Evolutionary conservation across 176 grass and related monocot species (phyloP), one percentile per base, ranked within the genome.

Genomic region (Ananas comosus): DNA sequence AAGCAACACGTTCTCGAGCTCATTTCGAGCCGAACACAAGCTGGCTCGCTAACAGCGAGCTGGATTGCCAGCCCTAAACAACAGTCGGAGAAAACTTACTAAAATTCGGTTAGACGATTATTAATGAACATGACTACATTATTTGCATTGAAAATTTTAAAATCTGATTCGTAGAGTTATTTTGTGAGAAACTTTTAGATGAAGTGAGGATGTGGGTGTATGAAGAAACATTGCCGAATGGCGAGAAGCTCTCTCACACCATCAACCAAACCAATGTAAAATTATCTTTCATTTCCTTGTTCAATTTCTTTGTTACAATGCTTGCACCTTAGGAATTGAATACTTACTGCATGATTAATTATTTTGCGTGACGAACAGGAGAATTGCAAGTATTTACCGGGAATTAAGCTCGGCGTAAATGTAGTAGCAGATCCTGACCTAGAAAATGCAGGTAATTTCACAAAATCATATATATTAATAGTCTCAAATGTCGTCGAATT

Each of bases 181-280:
- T 57, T 13, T 16, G 13, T 18, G n/a, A 13, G 9, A 28, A 53
- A 27, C 11, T 56, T 77, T 13, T 49, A 96, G 92, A 96, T 85
- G 92, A 97, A 83, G 89, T 92, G 13, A 83, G 86, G 66, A 92
- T 97, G 83, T 97, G 93, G 93, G 89, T 97, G 17, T 87, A 83
- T 80, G 93, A 97, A 80, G 93, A 97, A 67, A 87, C 63, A 54
- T 80, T 92, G 27, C 89, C 78, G 0, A 83, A 67, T 33, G 93
- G 89, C 28, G 83, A 87, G 51, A 97, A 90, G 67, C 81, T 96
- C 13, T 96, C 93, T 2, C 79, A 89, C 57, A 82, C 81, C 78
- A 92, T 96, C 83, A 96, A 90, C 42, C 29, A 87, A 83, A 65
- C 64, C 16, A 79, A 90, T 85, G 88, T 96, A 80, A 78, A 77